phyloP scores from a whole-genome alignment of 2,329 filamentous ascomycete species.

The Cladophialophora immunda region DNA sequence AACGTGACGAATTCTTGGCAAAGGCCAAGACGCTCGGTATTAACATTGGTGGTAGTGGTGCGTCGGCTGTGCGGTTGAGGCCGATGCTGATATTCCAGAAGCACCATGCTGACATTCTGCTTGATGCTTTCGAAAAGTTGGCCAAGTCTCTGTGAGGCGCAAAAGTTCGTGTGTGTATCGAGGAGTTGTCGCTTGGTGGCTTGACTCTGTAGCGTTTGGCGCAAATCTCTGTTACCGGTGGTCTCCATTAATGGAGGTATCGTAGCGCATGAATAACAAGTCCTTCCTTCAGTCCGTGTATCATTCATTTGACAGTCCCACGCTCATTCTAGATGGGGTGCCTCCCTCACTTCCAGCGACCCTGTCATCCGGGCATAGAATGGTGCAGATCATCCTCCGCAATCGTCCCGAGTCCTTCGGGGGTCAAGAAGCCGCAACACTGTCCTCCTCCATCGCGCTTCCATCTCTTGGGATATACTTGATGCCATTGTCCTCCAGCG shows the following conservation, averaged over 20 bases:
- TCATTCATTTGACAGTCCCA: too few relatives aligned
- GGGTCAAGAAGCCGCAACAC: constrained; percentile 38
- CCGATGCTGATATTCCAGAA: constrained; percentile 95
- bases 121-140: constrained; percentile 80
- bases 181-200: not conserved
- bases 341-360: not conserved
- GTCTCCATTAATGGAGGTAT: not conserved
- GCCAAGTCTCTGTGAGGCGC: constrained; percentile 52
- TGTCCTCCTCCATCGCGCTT: constrained; percentile 57
- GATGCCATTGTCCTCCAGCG: constrained; percentile 66
- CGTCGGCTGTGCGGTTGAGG: constrained; percentile 76
- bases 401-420: not conserved
- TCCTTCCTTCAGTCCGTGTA: not conserved
- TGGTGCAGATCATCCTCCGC: not conserved
- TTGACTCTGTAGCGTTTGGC: constrained; percentile 10
- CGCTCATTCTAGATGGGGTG: not conserved
- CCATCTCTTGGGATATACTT: constrained; percentile 67
- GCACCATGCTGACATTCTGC: constrained; percentile 82
- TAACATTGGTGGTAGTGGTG: constrained; percentile 86
- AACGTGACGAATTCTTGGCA: constrained; percentile 79
- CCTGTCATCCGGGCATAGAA: not conserved
- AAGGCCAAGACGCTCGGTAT: constrained; percentile 81
- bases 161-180: constrained; percentile 19
- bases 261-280: not conserved
- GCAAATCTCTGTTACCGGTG: constrained; percentile 7